Conservation (phyloP, 2,329 filamentous ascomycete genomes). For the Monilinia fructigena region DNA sequence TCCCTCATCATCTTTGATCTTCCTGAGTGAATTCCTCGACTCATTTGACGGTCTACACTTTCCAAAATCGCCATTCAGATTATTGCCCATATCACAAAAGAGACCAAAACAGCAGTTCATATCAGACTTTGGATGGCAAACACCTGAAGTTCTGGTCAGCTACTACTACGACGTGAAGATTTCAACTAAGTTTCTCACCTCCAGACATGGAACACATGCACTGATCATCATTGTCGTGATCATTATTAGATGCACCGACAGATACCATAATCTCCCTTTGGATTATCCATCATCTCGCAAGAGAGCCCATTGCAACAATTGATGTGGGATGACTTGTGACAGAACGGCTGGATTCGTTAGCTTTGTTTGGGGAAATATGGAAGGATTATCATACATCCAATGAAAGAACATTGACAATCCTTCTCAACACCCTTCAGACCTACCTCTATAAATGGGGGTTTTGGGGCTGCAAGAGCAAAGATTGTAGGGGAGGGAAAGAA, state of each 20-base stretch:
- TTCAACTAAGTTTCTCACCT: not conserved
- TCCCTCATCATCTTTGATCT: not conserved
- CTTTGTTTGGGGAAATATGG: too few species aligned
- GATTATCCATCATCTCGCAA: slow-evolving; percentile 3
- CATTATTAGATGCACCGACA: not conserved
- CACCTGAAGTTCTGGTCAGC: not conserved
- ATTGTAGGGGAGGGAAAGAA: not conserved
- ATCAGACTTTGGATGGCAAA: not conserved
- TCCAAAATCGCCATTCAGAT: not conserved
- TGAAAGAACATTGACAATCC: slow-evolving; percentile 2
- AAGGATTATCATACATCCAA: not conserved
- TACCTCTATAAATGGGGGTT: not conserved
- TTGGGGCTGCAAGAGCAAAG: not conserved
- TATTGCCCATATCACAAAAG: not conserved
- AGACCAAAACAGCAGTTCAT: slow-evolving; percentile 2
- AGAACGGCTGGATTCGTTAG: slow-evolving; percentile 2
- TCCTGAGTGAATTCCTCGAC: not conserved
- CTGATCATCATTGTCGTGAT: not conserved
- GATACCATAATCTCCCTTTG: slow-evolving; percentile 4
- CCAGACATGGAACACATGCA: slow-evolving; percentile 12
- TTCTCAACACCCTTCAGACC: not conserved
- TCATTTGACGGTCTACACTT: not conserved
- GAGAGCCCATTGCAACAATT: slow-evolving; percentile 1
- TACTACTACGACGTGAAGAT: not conserved
- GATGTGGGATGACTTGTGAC: not conserved